Evolutionary conservation across 179 eudicot genomes (phyloP).

Genomic region (Beta corolliflora): DNA sequence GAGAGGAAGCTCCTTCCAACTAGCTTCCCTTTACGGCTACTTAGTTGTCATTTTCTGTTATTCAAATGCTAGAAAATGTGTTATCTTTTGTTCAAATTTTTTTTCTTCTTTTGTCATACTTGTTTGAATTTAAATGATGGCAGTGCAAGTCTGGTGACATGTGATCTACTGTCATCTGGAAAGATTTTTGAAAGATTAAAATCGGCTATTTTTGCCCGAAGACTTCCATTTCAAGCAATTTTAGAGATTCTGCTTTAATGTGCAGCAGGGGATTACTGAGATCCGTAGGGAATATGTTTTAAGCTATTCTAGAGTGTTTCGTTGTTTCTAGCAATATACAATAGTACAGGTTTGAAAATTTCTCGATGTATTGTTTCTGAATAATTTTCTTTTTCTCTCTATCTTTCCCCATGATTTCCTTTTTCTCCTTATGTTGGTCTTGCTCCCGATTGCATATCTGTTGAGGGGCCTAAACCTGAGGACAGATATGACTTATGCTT

Average conservation of each 20-base stretch:
- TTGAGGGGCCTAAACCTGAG: neutral
- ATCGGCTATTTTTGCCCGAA: no score
- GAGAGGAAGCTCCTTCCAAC: neutral
- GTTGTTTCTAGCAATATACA: no score
- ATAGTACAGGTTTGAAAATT: no score
- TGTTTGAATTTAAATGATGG: neutral
- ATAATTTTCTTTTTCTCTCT: no score
- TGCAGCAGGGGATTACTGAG: no score
- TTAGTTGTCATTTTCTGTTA: neutral
- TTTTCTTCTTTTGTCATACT: neutral
- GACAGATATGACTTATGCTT: neutral
- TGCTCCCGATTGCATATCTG: neutral
- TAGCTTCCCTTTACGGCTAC: neutral
- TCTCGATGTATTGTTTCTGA: no score
- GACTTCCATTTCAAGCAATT: no score
- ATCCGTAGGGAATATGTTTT: no score
- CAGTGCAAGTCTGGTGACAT: neutral
- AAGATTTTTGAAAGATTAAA: rapidly evolving
- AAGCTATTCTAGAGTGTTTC: no score
- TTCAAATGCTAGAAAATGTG: neutral
- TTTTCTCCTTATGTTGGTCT: no score
- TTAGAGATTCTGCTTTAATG: no score
- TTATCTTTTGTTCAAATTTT: neutral
- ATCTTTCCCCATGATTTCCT: no score
- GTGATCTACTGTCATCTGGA: rapidly evolving